Base-by-base conservation (phyloP, 2,329 filamentous ascomycete genomes). In the Spiromastix sp. region DNA sequence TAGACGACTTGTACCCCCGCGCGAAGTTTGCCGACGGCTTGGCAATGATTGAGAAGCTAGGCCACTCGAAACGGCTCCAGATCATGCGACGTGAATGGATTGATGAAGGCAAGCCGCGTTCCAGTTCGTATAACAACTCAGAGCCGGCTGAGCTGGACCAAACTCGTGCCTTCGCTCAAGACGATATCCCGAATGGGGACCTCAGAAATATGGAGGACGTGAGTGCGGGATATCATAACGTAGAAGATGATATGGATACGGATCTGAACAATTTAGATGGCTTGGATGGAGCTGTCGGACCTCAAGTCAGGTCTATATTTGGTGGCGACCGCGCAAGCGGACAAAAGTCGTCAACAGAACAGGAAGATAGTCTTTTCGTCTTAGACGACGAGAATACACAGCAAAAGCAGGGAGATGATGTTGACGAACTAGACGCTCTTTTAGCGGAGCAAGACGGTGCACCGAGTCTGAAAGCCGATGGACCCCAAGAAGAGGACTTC, bases 1-100 rank as follows among this genome's bases (percentile, higher is more conserved):
- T 98, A 2, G 89, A 98, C 59, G 86, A 95, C 52, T 68, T 98
- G 9, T 98, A 87, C 52, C 91, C 91, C 9, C 86, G 93, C 52
- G 91, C 89, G 4, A 89, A 86, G 51, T 98, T 98, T 51, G 73
- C 83, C 31, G 91, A 98, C 51, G 91, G 83, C 2, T 66, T 96
- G 5, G 66, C 71, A 25, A 94, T 96, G 67, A 84, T 96, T 2
- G 91, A 98, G 57, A 95, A 93, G 60, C 70, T 85, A 1, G 91
- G 91, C 1, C 91, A 95, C 59, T 85, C 81, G 48, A 87, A 83
- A 54, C 68, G 71, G 10, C 71, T 96, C 55, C 74, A 83, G 44
- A 71, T 75, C 20, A 81, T 80, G 61, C 72, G 89, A 41, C 75
- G 74, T 54, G 77, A 82, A 43, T 93, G 85, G 82, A 89, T 96